These are phyloP conservation scores for Polyporus tsugae DNA, from an alignment of 1,284 basidiomycete species.

Conservation along the genomic window DNA sequence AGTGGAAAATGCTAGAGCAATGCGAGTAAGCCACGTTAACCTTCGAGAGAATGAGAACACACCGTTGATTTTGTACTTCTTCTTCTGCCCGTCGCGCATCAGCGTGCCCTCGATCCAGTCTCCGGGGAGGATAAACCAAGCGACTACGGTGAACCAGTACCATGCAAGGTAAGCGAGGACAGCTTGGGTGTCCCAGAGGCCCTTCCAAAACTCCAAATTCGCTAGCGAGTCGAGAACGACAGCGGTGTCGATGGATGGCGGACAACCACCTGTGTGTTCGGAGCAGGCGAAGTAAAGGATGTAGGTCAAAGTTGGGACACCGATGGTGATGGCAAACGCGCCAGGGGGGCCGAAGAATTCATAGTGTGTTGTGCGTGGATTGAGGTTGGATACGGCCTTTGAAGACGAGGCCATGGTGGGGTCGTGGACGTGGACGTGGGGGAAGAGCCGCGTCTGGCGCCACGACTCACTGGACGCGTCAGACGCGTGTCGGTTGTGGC, in stretches of 20 bases:
- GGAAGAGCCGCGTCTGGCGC: constrained; percentile 26
- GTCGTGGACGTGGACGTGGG: constrained; percentile 29
- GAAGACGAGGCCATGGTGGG: constrained; percentile 37
- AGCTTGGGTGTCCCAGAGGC: constrained; percentile 86
- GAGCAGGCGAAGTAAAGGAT: constrained; percentile 89
- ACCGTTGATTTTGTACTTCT: constrained; percentile 97
- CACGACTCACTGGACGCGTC: constrained; percentile 25
- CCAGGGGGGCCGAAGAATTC: constrained; percentile 92
- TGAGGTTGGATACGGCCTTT: constrained; percentile 48
- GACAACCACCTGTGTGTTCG: constrained; percentile 80
- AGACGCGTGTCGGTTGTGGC: constrained; percentile 20
- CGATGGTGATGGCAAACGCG: constrained; percentile 75
- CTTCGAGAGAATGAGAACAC: constrained; percentile 12
- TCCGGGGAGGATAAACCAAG: constrained; percentile 90
- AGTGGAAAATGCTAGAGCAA: constrained; percentile 81
- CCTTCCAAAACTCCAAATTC: constrained; percentile 67
- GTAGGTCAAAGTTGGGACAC: constrained; percentile 82
- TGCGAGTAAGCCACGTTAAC: not conserved
- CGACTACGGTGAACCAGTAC: constrained; percentile 88
- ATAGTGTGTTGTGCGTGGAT: constrained; percentile 74
- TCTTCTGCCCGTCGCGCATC: constrained; percentile 81
- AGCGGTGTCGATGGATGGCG: constrained; percentile 59
- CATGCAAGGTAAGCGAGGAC: constrained; percentile 83
- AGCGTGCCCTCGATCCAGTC: constrained; percentile 84
- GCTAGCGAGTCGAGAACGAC: constrained; percentile 57